phyloP scores from a whole-genome alignment of 2,329 filamentous ascomycete genomes.

The Zasmidium citrigriseum region DNA sequence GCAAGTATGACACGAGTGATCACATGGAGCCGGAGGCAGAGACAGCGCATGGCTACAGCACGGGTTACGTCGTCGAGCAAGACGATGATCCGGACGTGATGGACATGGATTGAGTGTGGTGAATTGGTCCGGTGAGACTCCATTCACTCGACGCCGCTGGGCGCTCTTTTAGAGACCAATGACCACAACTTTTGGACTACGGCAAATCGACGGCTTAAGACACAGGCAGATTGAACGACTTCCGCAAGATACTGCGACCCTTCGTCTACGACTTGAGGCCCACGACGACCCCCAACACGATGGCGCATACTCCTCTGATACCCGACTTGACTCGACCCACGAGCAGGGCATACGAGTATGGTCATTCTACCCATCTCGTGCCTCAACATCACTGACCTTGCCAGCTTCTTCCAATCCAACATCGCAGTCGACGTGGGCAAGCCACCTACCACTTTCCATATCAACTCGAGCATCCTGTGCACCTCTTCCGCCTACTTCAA shows the following conservation, averaged over 20 bases:
- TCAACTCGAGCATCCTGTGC: slow-evolving; percentile 1
- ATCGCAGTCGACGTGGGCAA: slow-evolving; percentile 14
- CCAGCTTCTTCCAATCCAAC: slow-evolving; percentile 6
- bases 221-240: no score
- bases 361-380: background rate
- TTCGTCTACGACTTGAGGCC: no score
- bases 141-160: background rate
- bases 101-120: slow-evolving; percentile 54
- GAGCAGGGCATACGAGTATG: background rate
- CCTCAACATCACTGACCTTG: background rate
- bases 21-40: slow-evolving; percentile 24
- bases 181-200: no score
- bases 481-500: slow-evolving; percentile 10
- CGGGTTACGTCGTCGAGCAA: slow-evolving; percentile 24
- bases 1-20: slow-evolving; percentile 28
- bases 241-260: no score
- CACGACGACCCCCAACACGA: no score
- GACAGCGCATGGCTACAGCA: slow-evolving; percentile 36
- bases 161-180: no score
- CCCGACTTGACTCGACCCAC: background rate
- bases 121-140: background rate
- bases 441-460: slow-evolving; percentile 2
- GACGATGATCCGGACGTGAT: slow-evolving; percentile 63
- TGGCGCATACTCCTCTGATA: no score
- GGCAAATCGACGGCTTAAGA: no score